Conservation (phyloP, 1,284 basidiomycete species). For the Mycena citricolor region DNA sequence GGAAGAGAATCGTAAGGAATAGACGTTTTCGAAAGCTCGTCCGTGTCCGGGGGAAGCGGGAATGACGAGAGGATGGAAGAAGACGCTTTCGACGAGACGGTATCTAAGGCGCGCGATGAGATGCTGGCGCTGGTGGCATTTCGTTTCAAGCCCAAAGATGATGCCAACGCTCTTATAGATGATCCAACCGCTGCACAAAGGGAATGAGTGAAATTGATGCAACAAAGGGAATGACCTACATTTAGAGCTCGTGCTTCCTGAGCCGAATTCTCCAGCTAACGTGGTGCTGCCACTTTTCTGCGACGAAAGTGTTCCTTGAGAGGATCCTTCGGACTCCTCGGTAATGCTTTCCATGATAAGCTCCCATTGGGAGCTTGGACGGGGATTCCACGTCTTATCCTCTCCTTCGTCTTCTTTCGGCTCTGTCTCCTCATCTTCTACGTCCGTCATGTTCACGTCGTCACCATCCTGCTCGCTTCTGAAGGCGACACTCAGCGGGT, state of each 20-base stretch:
- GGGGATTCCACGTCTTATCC: slow-evolving; percentile 33
- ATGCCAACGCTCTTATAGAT: slow-evolving; percentile 68
- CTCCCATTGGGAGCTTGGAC: slow-evolving; percentile 75
- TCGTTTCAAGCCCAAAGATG: slow-evolving; percentile 66
- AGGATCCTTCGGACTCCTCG: slow-evolving; percentile 56
- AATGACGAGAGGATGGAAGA: slow-evolving; percentile 31
- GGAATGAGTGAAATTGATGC: slow-evolving; percentile 13
- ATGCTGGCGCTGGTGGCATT: slow-evolving; percentile 36
- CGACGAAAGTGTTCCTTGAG: slow-evolving; percentile 49
- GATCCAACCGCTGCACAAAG: slow-evolving; percentile 44
- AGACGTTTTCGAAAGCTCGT: slow-evolving; percentile 47
- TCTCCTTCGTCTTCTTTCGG: too few relatives aligned
- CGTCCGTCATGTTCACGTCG: slow-evolving; percentile 21
- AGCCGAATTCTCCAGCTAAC: slow-evolving; percentile 64
- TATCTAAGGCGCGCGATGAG: slow-evolving; percentile 19
- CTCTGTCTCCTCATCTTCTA: slow-evolving; percentile 35
- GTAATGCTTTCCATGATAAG: slow-evolving; percentile 73
- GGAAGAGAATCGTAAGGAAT: slow-evolving; percentile 56
- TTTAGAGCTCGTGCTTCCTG: slow-evolving; percentile 50
- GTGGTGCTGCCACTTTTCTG: slow-evolving; percentile 38
- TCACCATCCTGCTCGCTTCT: slow-evolving; percentile 40
- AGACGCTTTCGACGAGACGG: slow-evolving; percentile 28
- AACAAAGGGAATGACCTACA: slow-evolving; percentile 42
- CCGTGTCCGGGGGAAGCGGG: slow-evolving; percentile 26
- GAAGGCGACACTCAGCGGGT: slow-evolving; percentile 49